Evolutionary conservation across 805 yeast species (phyloP).

Genomic region (Metschnikowia cubensis): DNA sequence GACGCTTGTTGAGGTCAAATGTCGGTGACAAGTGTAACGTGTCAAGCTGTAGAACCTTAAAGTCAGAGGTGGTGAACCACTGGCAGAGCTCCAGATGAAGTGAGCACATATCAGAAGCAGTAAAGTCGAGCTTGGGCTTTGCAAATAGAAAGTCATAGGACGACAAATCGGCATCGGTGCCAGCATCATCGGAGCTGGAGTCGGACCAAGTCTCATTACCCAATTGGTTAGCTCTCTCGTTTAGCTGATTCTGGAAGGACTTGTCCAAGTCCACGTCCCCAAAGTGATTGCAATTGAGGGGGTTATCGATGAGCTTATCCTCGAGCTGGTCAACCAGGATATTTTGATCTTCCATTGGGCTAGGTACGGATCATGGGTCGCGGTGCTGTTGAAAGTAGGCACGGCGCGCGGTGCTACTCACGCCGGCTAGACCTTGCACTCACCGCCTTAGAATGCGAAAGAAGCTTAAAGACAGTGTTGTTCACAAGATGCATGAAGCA

Average conservation of each 20-base stretch:
- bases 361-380: neutral
- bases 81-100: slow-evolving; percentile 31
- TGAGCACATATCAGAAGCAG: slow-evolving; percentile 24
- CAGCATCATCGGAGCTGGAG: slow-evolving; percentile 8
- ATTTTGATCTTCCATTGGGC: slow-evolving; percentile 19
- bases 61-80: slow-evolving; percentile 38
- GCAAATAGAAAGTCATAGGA: slow-evolving; percentile 27
- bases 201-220: slow-evolving; percentile 12
- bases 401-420: neutral
- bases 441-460: neutral
- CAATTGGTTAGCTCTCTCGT: slow-evolving; percentile 41
- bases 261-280: slow-evolving; percentile 33
- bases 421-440: neutral
- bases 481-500: neutral
- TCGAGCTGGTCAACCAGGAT: slow-evolving; percentile 44
- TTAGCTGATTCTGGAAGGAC: slow-evolving; percentile 39
- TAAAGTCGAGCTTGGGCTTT: slow-evolving; percentile 29
- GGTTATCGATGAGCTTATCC: slow-evolving; percentile 44
- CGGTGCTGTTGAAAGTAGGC: neutral
- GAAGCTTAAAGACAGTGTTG: neutral
- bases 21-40: neutral
- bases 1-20: neutral
- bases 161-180: slow-evolving; percentile 5
- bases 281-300: slow-evolving; percentile 28
- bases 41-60: slow-evolving; percentile 10